Percentiles rank a stretch among this genome's conserved stretches.
These are phyloP conservation scores for Xylariaceae sp. DNA, from an alignment of 2,329 filamentous ascomycete species.

Conservation along the genomic window DNA sequence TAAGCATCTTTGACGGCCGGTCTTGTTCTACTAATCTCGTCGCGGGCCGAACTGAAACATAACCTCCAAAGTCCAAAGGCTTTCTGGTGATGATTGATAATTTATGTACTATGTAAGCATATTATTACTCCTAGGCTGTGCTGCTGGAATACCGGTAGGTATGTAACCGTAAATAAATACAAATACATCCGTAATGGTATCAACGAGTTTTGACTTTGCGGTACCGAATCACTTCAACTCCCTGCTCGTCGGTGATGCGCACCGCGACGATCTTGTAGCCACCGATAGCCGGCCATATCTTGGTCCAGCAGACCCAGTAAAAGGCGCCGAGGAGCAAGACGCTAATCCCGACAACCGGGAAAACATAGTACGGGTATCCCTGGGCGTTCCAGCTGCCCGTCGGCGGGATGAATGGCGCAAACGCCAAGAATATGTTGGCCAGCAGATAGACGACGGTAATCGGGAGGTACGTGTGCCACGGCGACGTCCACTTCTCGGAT, in stretches of 20 bases:
- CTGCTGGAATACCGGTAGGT: too few relatives aligned
- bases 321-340: conserved; percentile 47
- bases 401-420: conserved; percentile 55
- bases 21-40: too few relatives aligned
- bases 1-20: too few relatives aligned
- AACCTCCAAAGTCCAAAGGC: too few relatives aligned
- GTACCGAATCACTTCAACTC: conserved; percentile 31
- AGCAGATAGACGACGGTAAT: conserved; percentile 47
- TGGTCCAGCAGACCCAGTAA: conserved; percentile 53
- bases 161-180: too few relatives aligned
- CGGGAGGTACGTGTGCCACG: conserved; percentile 49
- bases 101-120: too few relatives aligned
- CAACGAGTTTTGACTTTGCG: conserved; percentile 29
- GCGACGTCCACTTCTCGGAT: conserved; percentile 49
- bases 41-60: too few relatives aligned
- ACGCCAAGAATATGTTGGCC: conserved; percentile 48
- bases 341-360: conserved; percentile 51
- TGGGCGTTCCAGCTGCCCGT: conserved; percentile 44
- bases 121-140: too few relatives aligned
- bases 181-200: background rate
- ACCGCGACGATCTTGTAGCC: conserved; percentile 48
- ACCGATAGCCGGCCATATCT: conserved; percentile 45
- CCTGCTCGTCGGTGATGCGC: conserved; percentile 38
- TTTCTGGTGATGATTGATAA: too few relatives aligned
- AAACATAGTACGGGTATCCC: conserved; percentile 54